Percentiles rank a stretch among this genome's conserved stretches.
Conservation (phyloP, 2,329 filamentous ascomycete genomes). For the Colletotrichum sp. region DNA sequence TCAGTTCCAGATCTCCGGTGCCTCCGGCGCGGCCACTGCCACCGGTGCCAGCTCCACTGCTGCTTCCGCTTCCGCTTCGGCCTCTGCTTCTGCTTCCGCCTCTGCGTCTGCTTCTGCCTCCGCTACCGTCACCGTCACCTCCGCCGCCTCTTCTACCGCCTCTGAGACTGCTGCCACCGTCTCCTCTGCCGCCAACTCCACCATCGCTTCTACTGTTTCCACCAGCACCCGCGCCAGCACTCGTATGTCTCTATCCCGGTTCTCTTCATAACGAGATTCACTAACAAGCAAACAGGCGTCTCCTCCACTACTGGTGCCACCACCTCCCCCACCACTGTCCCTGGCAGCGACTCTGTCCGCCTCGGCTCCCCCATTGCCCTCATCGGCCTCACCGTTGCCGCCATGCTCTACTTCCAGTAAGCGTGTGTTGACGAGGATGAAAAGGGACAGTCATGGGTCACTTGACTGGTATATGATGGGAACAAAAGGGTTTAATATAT, state of each 20-base stretch:
- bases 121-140: conserved; percentile 16
- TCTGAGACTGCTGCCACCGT: conserved; percentile 15
- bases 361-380: conserved; percentile 45
- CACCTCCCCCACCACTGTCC: conserved; percentile 35
- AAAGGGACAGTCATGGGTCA: neutral
- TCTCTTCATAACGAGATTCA: neutral
- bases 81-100: conserved; percentile 20
- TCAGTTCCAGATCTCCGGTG: conserved; percentile 39
- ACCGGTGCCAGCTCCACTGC: conserved; percentile 17
- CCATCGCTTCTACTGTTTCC: conserved; percentile 7
- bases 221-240: conserved; percentile 21
- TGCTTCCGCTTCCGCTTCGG: conserved; percentile 8
- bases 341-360: conserved; percentile 25
- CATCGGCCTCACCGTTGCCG: conserved; percentile 41
- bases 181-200: conserved; percentile 6
- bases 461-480: conserved; percentile 14
- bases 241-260: neutral
- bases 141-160: conserved; percentile 19
- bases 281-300: conserved; percentile 14
- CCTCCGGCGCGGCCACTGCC: conserved; percentile 13
- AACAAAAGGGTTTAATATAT: conserved; percentile 17
- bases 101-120: conserved; percentile 17
- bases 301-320: conserved; percentile 34
- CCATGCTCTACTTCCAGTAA: conserved; percentile 48
- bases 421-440: neutral